Evolutionary conservation across 2,329 filamentous ascomycete genomes (phyloP).

Genomic region (Xylariaceae sp.): DNA sequence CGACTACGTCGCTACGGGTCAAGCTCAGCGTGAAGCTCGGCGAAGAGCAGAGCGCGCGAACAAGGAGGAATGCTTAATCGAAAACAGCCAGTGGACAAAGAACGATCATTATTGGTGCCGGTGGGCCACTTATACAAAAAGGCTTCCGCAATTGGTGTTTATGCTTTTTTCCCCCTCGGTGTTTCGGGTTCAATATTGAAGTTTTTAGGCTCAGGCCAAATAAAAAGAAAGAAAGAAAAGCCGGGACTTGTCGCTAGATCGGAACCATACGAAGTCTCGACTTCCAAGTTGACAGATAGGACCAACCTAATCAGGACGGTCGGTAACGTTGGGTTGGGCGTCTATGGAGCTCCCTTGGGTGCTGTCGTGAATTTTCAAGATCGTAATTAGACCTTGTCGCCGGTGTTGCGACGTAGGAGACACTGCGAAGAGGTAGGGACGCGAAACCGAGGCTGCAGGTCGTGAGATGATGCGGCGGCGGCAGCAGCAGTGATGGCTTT

Average conservation of each 20-base stretch:
- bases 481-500: neutral
- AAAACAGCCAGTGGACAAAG: constrained; percentile 21
- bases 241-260: constrained; percentile 4
- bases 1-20: constrained; percentile 22
- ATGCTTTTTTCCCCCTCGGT: no score
- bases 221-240: neutral
- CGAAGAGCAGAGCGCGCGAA: constrained; percentile 2
- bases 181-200: no score
- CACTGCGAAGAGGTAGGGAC: neutral
- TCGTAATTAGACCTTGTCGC: neutral
- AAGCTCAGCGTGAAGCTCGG: neutral
- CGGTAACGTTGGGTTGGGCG: neutral
- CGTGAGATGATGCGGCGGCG: constrained; percentile 14
- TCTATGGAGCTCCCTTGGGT: neutral
- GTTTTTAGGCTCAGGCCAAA: constrained; percentile 5
- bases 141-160: neutral
- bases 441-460: constrained; percentile 20
- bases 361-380: neutral
- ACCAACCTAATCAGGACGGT: constrained; percentile 1
- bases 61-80: constrained; percentile 16
- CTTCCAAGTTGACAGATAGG: constrained; percentile 1
- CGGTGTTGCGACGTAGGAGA: constrained; percentile 16
- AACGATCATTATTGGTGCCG: constrained; percentile 15
- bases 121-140: neutral
- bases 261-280: constrained; percentile 1